Evolutionary conservation across 1,284 basidiomycete species (phyloP), one percentile per base, ranked within the genome.

Genomic region (Ustilago lituana): DNA sequence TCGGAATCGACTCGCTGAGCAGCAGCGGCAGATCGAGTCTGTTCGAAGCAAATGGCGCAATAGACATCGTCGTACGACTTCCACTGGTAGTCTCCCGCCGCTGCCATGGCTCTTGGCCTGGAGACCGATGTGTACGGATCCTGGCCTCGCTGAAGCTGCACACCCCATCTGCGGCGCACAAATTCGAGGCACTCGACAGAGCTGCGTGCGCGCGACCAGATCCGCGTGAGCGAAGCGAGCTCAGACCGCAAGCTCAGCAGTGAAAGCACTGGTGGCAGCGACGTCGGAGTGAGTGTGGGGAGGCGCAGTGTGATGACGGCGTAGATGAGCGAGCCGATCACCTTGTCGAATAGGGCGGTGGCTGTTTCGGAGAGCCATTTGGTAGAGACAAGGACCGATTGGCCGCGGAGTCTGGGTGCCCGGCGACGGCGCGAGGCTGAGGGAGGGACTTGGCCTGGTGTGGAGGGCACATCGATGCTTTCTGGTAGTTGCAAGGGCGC

Each of bases 101-200:
- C 67, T 23, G 38, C 45, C 2, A 53, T 53, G 1, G 66, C 71
- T 12, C 68, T 31, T 6, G 68, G 58, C 4, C 63, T 52, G 15
- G 27, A 14, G 0, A 63, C 56, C 8, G 44, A 56, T 11, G 37
- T 37, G 23, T 66, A 61, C 14, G 59, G 66, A 50, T 70, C 61
- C 11, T 54, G 19, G 0, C 57, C 50, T 20, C 56, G 33, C 8
- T 40, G 35, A 5, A 71, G 41, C 20, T 44, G 45, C 20, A 64
- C 61, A 1, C 70, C 70, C 73, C 73, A 75, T 15, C 73, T 5
- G 14, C 73, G 50, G 3, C 67, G 47, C 5, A 75, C 73, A 22
- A 75, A 75, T 23, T 75, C 73, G 32, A 75, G 64, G 33, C 73
- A 75, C 33, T 75, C 73, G 32, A 75, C 57, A 2, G 63, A 61